phyloP scores from a whole-genome alignment of 83 land plant genomes.

The Picea mariana region DNA sequence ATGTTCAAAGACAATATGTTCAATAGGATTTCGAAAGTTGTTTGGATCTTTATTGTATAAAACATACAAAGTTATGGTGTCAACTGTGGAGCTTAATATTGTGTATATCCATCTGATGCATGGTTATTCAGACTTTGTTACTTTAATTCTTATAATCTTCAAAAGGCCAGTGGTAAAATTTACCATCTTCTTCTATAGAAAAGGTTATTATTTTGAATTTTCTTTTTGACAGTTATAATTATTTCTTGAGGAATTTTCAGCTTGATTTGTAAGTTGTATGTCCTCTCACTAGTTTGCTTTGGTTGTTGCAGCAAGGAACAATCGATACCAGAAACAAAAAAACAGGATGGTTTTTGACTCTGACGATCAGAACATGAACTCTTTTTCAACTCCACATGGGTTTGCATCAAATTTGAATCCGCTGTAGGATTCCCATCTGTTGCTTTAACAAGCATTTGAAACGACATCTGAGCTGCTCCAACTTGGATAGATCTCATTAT shows the following conservation, averaged over 20 bases:
- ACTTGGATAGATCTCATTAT: too few relatives aligned
- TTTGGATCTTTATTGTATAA: background rate
- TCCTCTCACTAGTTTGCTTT: slow-evolving; percentile 2
- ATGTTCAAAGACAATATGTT: too few relatives aligned
- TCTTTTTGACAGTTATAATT: background rate
- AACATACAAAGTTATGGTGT: background rate
- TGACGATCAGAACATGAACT: slow-evolving; percentile 36
- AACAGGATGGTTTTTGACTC: slow-evolving; percentile 56
- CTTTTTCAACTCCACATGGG: slow-evolving; percentile 11
- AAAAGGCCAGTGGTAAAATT: background rate
- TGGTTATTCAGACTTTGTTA: background rate
- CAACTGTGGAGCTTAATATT: background rate
- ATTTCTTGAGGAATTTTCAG: background rate
- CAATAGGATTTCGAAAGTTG: too few relatives aligned
- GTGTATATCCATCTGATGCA: background rate
- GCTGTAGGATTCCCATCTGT: background rate
- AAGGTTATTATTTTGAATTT: background rate
- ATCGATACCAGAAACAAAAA: slow-evolving; percentile 61
- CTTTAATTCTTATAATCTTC: background rate
- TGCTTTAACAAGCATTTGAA: too few relatives aligned
- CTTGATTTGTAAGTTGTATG: background rate
- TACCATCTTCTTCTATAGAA: background rate
- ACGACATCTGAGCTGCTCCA: too few relatives aligned
- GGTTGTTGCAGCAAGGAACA: slow-evolving; percentile 51
- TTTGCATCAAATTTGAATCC: slow-evolving; percentile 30